Conservation (phyloP, 2,329 filamentous ascomycete species). For the Fusarium mexicanum region DNA sequence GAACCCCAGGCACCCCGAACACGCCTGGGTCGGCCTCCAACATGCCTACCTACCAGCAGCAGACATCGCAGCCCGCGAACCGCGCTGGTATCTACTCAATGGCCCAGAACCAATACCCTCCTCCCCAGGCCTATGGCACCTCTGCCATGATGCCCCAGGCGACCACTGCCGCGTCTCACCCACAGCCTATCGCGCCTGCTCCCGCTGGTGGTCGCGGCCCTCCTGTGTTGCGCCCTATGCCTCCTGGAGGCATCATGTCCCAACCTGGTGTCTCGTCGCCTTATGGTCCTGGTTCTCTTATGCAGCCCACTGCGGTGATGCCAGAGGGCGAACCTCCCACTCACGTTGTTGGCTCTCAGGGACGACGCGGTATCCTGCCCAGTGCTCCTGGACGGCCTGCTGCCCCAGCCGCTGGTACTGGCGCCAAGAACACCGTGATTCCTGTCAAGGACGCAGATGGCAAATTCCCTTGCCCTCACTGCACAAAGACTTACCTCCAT, state of each 20-base stretch:
- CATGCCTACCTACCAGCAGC: slow-evolving; percentile 65
- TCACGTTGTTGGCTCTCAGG: slow-evolving; percentile 95
- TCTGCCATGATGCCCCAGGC: slow-evolving; percentile 73
- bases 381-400: slow-evolving; percentile 88
- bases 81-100: slow-evolving; percentile 64
- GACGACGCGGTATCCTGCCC: slow-evolving; percentile 88
- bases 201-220: slow-evolving; percentile 67
- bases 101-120: slow-evolving; percentile 65
- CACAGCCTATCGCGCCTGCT: slow-evolving; percentile 79
- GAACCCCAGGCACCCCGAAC: slow-evolving; percentile 70
- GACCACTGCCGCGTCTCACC: slow-evolving; percentile 73
- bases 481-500: slow-evolving; percentile 97
- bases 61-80: slow-evolving; percentile 58
- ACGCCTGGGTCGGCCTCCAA: slow-evolving; percentile 65
- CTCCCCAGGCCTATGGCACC: slow-evolving; percentile 64
- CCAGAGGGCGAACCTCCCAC: slow-evolving; percentile 75
- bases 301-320: slow-evolving; percentile 65
- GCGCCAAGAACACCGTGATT: slow-evolving; percentile 82
- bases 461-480: slow-evolving; percentile 98
- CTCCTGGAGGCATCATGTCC: slow-evolving; percentile 70
- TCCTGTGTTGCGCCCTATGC: slow-evolving; percentile 75
- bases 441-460: slow-evolving; percentile 96
- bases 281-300: slow-evolving; percentile 67
- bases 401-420: slow-evolving; percentile 75
- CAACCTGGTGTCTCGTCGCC: slow-evolving; percentile 67